phyloP scores from a whole-genome alignment of 176 grass and related monocot species.

The Eleusine indica region DNA sequence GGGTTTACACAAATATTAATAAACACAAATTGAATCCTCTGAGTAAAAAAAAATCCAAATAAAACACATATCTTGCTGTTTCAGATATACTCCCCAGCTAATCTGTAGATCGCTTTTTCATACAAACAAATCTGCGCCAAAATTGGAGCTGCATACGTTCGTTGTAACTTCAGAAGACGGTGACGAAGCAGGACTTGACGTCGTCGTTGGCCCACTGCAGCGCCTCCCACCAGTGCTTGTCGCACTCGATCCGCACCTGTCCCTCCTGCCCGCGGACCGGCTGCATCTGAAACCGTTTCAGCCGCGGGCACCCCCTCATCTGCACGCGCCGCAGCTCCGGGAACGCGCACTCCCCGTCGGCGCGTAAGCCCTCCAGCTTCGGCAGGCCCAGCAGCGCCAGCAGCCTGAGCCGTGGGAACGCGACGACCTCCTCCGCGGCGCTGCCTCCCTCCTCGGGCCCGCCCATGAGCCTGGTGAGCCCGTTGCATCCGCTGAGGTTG shows the following conservation, averaged over 20 bases:
- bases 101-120: background rate
- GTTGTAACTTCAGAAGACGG: conserved; percentile 40
- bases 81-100: background rate
- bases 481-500: conserved; percentile 65
- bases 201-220: conserved; percentile 54
- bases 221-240: conserved; percentile 56
- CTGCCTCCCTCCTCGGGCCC: conserved; percentile 37
- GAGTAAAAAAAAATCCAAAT: background rate
- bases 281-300: conserved; percentile 43
- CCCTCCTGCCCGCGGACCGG: conserved; percentile 48
- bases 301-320: conserved; percentile 50
- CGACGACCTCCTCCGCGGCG: conserved; percentile 36
- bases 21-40: background rate
- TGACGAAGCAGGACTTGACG: conserved; percentile 46
- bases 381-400: conserved; percentile 55
- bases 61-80: background rate
- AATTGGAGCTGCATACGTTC: background rate
- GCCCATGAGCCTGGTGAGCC: conserved; percentile 38
- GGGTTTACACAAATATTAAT: background rate
- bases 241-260: conserved; percentile 55
- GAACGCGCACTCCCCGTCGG: conserved; percentile 38
- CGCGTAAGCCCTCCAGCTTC: conserved; percentile 48
- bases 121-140: conserved; percentile 9
- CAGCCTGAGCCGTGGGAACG: conserved; percentile 47
- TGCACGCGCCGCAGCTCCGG: conserved; percentile 57